A percentile compares a stretch with the other conserved stretches of the same genome.
phyloP scores from a whole-genome alignment of 805 yeast species.

The Candida loeiensis region DNA sequence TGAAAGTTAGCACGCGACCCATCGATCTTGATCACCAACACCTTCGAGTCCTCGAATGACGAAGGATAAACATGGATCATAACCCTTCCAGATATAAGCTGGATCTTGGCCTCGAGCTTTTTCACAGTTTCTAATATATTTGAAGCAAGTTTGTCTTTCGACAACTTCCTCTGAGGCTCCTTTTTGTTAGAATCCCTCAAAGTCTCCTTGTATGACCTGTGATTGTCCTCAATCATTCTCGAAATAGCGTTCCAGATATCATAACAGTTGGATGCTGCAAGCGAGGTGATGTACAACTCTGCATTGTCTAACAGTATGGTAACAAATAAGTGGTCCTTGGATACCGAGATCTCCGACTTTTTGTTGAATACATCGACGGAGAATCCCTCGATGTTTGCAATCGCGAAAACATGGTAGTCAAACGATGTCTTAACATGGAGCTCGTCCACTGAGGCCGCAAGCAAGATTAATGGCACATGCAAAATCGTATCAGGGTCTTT shows the following conservation, averaged over 20 bases:
- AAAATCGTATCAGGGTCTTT: conserved; percentile 17
- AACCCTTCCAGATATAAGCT: conserved; percentile 54
- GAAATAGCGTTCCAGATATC: conserved; percentile 71
- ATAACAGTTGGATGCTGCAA: conserved; percentile 77
- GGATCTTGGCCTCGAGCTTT: conserved; percentile 63
- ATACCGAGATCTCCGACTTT: conserved; percentile 44
- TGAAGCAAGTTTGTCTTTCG: conserved; percentile 6
- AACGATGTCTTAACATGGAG: conserved; percentile 63
- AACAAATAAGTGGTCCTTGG: conserved; percentile 61
- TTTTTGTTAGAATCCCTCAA: conserved; percentile 47
- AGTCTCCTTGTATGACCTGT: conserved; percentile 70
- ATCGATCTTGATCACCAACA: conserved; percentile 58
- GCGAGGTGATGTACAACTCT: conserved; percentile 69
- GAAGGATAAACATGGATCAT: conserved; percentile 76
- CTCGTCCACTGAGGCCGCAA: conserved; percentile 53
- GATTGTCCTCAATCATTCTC: conserved; percentile 71
- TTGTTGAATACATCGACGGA: conserved; percentile 66
- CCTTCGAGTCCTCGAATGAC: conserved; percentile 73
- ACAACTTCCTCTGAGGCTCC: conserved; percentile 5
- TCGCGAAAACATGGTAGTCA: conserved; percentile 82
- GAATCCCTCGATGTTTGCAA: conserved; percentile 49
- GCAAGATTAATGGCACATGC: conserved; percentile 64
- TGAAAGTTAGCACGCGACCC: conserved; percentile 51
- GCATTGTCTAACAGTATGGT: conserved; percentile 47
- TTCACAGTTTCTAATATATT: conserved; percentile 29